Conservation (phyloP, 441 rosid species). For the Corymbia calophylla region DNA sequence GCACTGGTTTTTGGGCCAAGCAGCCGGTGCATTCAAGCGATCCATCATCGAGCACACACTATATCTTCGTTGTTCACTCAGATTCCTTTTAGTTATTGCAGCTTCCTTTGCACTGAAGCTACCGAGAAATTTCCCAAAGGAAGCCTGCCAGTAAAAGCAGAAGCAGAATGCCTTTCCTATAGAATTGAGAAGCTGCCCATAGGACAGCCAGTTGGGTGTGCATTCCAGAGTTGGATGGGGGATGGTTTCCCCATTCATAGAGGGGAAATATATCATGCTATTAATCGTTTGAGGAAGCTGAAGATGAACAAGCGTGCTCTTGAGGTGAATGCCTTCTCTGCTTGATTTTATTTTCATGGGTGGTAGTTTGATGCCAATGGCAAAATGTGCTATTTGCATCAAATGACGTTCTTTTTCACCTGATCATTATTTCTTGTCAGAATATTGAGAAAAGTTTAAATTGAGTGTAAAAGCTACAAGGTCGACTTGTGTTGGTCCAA, state of each 20-base stretch:
- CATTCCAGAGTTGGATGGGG: conserved; percentile 87
- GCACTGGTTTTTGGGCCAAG: conserved; percentile 21
- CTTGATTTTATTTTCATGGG: neutral
- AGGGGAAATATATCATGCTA: conserved; percentile 80
- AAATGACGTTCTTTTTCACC: neutral
- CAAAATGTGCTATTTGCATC: neutral
- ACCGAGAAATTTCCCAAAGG: neutral
- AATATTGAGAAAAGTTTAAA: neutral
- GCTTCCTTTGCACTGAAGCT: conserved; percentile 29
- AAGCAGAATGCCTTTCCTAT: conserved; percentile 48
- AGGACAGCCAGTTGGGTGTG: conserved; percentile 58
- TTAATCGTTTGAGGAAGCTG: conserved; percentile 74
- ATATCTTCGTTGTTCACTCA: conserved; percentile 6
- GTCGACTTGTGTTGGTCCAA: neutral
- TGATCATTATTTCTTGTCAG: neutral
- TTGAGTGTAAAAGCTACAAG: neutral
- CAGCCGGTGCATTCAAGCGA: conserved; percentile 25
- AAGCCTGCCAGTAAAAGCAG: conserved; percentile 6
- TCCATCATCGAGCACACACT: conserved; percentile 46
- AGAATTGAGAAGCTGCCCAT: conserved; percentile 62
- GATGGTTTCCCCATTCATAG: conserved; percentile 81
- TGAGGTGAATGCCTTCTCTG: conserved; percentile 38
- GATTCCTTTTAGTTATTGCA: neutral
- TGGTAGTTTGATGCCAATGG: neutral
- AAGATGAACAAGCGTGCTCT: conserved; percentile 58